phyloP scores from a whole-genome alignment of 2,329 filamentous ascomycete species.

The Penicillium sclerotiorum region DNA sequence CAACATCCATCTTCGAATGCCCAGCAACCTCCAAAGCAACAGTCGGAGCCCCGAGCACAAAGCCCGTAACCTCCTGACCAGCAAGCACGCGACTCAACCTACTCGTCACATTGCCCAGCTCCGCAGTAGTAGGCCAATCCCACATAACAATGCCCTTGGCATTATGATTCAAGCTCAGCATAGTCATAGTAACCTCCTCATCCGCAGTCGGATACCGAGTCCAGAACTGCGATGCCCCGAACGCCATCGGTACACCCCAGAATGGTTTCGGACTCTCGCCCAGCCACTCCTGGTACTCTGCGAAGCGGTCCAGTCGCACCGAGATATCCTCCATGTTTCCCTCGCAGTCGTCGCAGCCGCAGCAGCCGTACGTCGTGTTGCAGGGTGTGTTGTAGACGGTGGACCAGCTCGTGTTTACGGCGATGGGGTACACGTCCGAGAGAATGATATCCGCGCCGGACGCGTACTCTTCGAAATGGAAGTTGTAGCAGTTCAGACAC shows the following conservation, averaged over 20 bases:
- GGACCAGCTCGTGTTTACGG: constrained; percentile 57
- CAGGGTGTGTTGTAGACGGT: constrained; percentile 58
- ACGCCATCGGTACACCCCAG: constrained; percentile 56
- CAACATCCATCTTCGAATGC: constrained; percentile 41
- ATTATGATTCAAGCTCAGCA: constrained; percentile 53
- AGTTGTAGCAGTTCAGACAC: constrained; percentile 64
- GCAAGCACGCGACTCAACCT: constrained; percentile 46
- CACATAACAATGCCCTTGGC: constrained; percentile 55
- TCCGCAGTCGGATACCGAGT: constrained; percentile 45
- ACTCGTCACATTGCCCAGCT: constrained; percentile 38
- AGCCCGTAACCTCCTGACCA: constrained; percentile 31
- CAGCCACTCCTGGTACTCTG: constrained; percentile 46
- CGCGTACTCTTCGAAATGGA: constrained; percentile 60
- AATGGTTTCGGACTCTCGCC: constrained; percentile 44
- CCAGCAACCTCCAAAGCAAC: constrained; percentile 26
- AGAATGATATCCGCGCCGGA: constrained; percentile 61
- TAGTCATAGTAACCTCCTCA: constrained; percentile 53
- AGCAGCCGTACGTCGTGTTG: constrained; percentile 63
- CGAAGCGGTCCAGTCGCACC: constrained; percentile 46
- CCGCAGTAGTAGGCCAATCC: constrained; percentile 48
- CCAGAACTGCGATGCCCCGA: constrained; percentile 54
- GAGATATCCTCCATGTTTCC: constrained; percentile 58
- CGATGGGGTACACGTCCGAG: constrained; percentile 63
- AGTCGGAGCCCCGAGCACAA: constrained; percentile 42
- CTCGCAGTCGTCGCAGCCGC: constrained; percentile 64